Evolutionary conservation across 2,329 filamentous ascomycete genomes (phyloP).

Genomic region (Botrytis aclada): DNA sequence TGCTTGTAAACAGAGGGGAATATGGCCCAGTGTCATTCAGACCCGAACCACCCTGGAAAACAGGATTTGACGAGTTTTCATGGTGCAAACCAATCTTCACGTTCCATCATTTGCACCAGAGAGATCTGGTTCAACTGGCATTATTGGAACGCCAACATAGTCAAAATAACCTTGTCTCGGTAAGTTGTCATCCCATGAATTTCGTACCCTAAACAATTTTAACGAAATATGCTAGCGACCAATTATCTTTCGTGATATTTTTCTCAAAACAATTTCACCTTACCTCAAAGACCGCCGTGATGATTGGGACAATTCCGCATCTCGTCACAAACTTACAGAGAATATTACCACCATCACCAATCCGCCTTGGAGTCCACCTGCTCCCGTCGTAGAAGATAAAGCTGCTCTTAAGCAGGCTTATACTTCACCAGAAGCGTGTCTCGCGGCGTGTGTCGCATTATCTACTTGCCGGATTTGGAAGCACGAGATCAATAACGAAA

Average conservation of each 20-base stretch:
- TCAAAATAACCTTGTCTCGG: not conserved
- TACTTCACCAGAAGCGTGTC: constrained; percentile 9
- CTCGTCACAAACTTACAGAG: constrained; percentile 6
- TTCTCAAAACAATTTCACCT: constrained; percentile 6
- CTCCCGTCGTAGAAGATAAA: not conserved
- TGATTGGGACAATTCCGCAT: constrained; percentile 22
- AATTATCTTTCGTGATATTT: constrained; percentile 3
- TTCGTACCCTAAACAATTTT: not conserved
- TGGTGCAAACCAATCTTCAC: constrained; percentile 22
- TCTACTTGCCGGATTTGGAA: constrained; percentile 7
- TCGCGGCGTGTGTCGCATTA: constrained; percentile 5
- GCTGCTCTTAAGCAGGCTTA: not conserved
- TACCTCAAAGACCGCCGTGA: not conserved
- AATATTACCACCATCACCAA: not conserved
- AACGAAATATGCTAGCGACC: not conserved
- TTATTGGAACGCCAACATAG: constrained; percentile 11
- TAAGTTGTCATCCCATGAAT: not conserved
- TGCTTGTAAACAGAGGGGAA: constrained; percentile 16
- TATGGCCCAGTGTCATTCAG: constrained; percentile 18
- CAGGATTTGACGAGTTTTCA: constrained; percentile 15
- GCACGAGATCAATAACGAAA: constrained; percentile 2
- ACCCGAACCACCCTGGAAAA: constrained; percentile 23
- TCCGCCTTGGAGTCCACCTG: not conserved
- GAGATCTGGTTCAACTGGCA: constrained; percentile 14
- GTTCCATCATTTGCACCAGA: constrained; percentile 23